Base-by-base conservation (phyloP, 2,329 filamentous ascomycete species). In the Fusarium continuum region DNA sequence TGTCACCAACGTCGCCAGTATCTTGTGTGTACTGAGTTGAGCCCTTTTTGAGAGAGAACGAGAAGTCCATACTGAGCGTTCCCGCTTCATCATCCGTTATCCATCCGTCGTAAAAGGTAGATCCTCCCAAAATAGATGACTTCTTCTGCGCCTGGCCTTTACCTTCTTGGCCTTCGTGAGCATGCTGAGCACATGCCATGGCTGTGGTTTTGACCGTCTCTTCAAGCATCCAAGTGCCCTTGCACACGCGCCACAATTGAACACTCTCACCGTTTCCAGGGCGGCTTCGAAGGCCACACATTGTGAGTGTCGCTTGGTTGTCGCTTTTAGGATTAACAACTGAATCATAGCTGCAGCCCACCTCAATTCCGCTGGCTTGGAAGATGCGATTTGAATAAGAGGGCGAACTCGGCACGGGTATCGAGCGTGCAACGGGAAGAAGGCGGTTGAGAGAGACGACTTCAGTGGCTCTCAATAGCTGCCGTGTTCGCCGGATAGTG, bases 161-260 rank as follows among this genome's bases (percentile, higher is more conserved):
- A 2, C 35, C 31, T 0, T 32, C 5, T 1, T 8, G 9, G 1
- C 11, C 10, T 8, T 34, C 38, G 3, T 5, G 23, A 5, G 82
- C 76, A 76, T 98, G 95, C 73, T 88, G 89, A 20, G 83, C 69
- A 78, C 95, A 98, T 4, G 92, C 90, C 0, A 88, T 87, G 0
- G 91, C 90, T 26, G 92, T 82, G 23, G 88, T 88, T 75, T 88
- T 89, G 72, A 92, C 85, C 26, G 87, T 89, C 80, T 98, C 94
- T 70, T 97, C 93, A 43, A 98, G 87, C 65, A 90, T 88, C 95
- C 94, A 98, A 51, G 90, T 91, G 60, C 97, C 84, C 76, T 95
- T 95, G 73, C 93, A 91, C 19, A 98, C 82, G 67, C 90, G 90
- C 94, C 94, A 97, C 69, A 86, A 82, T 13, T 69, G 55, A 49